Conservation (phyloP, 164 flowering plant species). For the Chloranthus sessilifolius region DNA sequence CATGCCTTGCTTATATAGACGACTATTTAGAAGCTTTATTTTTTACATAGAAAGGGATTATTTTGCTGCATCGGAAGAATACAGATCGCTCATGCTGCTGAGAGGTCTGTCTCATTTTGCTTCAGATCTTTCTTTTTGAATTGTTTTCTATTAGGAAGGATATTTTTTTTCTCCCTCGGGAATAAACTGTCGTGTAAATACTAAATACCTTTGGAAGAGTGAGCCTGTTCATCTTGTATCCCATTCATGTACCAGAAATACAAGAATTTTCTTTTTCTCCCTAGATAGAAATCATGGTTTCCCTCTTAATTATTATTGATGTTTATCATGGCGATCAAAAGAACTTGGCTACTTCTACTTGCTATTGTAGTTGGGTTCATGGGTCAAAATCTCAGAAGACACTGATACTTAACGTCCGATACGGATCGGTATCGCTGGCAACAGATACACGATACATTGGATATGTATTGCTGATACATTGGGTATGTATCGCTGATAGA, state of each 20-base stretch:
- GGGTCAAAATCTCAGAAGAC: no score
- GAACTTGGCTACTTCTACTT: no score
- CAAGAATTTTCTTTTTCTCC: neutral
- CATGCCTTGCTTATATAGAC: slow-evolving; percentile 92
- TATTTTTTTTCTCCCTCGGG: neutral
- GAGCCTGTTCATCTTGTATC: slow-evolving; percentile 10
- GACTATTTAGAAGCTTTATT: slow-evolving; percentile 91
- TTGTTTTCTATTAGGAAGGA: neutral
- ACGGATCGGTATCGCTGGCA: no score
- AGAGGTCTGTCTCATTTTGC: neutral
- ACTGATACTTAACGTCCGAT: no score
- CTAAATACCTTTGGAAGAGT: slow-evolving; percentile 13
- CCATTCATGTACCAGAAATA: slow-evolving; percentile 8
- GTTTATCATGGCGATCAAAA: no score
- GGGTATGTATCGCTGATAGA: no score
- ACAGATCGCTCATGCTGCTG: neutral
- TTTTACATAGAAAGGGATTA: slow-evolving; percentile 26
- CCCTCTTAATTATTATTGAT: no score
- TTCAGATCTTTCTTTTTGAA: neutral
- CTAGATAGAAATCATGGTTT: neutral
- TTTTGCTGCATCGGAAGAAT: neutral
- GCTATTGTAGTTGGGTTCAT: no score
- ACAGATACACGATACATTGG: no score
- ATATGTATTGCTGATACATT: no score
- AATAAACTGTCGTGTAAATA: slow-evolving; percentile 8